Evolutionary conservation across 192 early-diverging fungal species (phyloP).

Genomic region (Lobosporangium transversale): DNA sequence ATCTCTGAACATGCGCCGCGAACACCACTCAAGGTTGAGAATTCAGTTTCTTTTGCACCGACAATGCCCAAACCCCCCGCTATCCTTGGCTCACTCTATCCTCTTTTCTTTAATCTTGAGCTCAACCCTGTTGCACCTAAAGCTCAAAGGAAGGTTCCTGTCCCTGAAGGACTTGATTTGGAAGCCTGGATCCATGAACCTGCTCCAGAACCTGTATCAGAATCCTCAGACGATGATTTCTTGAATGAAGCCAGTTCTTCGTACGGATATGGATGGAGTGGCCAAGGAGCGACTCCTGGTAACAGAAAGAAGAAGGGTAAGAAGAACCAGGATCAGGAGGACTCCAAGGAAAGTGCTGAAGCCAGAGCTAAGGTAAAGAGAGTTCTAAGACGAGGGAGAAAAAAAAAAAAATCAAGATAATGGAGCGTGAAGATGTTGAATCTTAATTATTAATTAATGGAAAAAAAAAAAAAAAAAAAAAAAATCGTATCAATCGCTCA

Average conservation of each 20-base stretch:
- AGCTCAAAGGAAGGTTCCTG: slow-evolving; percentile 89
- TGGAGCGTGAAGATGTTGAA: too few relatives aligned
- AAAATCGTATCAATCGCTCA: neutral
- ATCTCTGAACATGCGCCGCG: slow-evolving; percentile 54
- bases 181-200: slow-evolving; percentile 83
- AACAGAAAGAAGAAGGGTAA: slow-evolving; percentile 48
- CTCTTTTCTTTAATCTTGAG: slow-evolving; percentile 81
- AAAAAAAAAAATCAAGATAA: too few relatives aligned
- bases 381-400: too few relatives aligned
- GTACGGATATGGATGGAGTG: slow-evolving; percentile 47
- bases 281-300: slow-evolving; percentile 35
- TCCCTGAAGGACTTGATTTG: slow-evolving; percentile 88
- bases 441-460: too few relatives aligned
- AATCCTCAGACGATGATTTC: slow-evolving; percentile 51
- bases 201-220: slow-evolving; percentile 68
- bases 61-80: slow-evolving; percentile 53
- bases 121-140: slow-evolving; percentile 91
- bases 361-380: slow-evolving; percentile 56
- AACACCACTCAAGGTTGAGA: slow-evolving; percentile 43
- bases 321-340: slow-evolving; percentile 35
- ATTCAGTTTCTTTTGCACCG: slow-evolving; percentile 39
- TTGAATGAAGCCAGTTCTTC: slow-evolving; percentile 41
- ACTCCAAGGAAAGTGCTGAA: slow-evolving; percentile 59
- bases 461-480: too few relatives aligned
- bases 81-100: slow-evolving; percentile 66